A percentile compares a stretch with the other conserved stretches of the same genome.
Evolutionary conservation across 202 grass and related monocot genomes (phyloP).

Genomic region (Tripidium arundinaceum): DNA sequence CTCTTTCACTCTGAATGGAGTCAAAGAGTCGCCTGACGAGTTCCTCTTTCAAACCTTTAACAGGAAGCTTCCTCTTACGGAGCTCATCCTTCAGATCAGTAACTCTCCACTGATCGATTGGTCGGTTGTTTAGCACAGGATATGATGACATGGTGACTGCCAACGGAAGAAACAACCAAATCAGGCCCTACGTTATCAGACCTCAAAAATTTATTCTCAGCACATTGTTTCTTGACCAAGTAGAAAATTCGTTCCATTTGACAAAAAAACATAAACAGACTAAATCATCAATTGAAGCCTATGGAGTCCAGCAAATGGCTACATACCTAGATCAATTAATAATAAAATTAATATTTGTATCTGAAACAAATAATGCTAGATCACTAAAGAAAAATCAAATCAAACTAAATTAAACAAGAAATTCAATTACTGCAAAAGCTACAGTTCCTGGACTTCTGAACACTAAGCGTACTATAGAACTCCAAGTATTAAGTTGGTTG

Average conservation of each 20-base stretch:
- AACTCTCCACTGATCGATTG: constrained; percentile 97
- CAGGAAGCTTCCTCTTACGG: constrained; percentile 67
- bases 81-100: constrained; percentile 95
- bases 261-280: background rate
- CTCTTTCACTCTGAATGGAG: constrained; percentile 56
- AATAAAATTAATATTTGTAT: background rate
- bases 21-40: constrained; percentile 81
- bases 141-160: constrained; percentile 68
- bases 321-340: background rate
- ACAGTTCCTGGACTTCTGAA: background rate
- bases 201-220: background rate
- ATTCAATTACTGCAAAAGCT: background rate
- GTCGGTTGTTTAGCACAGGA: constrained; percentile 84
- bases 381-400: background rate
- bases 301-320: background rate
- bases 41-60: constrained; percentile 96
- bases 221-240: background rate
- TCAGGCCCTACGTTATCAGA: background rate
- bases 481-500: background rate
- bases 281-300: constrained; percentile 3
- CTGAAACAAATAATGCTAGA: background rate
- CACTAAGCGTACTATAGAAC: background rate
- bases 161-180: constrained; percentile 20
- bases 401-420: background rate
- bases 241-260: background rate